Conservation (phyloP, 768 basidiomycete species). For the Leccinum incarnatum region DNA sequence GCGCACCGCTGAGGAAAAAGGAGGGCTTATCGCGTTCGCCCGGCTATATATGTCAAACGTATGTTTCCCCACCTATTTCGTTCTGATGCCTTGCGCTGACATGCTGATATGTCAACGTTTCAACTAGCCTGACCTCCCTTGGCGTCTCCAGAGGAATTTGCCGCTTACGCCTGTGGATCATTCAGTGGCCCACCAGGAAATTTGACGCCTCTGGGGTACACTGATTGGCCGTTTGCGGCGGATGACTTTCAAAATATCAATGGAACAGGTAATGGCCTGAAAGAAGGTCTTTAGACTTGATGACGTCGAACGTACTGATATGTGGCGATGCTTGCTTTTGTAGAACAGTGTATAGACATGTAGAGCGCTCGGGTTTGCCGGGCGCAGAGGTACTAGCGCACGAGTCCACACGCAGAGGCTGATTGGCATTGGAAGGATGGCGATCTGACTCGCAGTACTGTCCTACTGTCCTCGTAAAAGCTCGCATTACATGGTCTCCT, state of each 20-base stretch:
- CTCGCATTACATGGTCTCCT: not conserved
- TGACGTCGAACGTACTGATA: not conserved
- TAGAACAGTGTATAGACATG: too few species aligned
- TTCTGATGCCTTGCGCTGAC: not conserved
- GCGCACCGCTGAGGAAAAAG: conserved; percentile 30
- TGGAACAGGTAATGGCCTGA: not conserved
- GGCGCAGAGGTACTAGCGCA: too few species aligned
- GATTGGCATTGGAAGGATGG: too few species aligned
- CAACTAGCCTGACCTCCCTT: not conserved
- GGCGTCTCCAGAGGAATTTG: not conserved
- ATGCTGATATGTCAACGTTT: not conserved
- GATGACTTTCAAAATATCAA: not conserved
- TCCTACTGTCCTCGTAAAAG: too few species aligned
- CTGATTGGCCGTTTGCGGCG: not conserved
- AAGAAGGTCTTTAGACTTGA: not conserved
- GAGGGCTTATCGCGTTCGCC: conserved; percentile 27
- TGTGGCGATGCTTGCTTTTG: not conserved
- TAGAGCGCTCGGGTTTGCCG: too few species aligned
- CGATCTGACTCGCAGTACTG: too few species aligned
- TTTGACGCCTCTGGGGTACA: not conserved
- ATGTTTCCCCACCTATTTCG: not conserved
- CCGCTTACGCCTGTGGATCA: not conserved
- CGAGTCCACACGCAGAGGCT: too few species aligned
- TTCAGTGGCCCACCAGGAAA: not conserved
- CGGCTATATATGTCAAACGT: conserved; percentile 2